phyloP scores from a whole-genome alignment of 1,139 yeast species.

The Saccharomycopsis hybrid region DNA sequence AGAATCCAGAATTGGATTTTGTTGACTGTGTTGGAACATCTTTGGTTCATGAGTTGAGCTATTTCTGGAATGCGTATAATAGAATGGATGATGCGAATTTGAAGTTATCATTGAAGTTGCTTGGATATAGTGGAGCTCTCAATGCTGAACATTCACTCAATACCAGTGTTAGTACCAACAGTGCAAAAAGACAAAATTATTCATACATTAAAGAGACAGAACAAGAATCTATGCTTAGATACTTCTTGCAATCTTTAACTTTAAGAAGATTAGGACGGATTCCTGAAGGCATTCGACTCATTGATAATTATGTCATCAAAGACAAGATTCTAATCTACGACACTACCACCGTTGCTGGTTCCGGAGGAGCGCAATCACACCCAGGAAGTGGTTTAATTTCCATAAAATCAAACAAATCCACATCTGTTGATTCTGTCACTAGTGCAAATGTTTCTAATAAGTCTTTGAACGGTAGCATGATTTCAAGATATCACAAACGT shows the following conservation, averaged over 20 bases:
- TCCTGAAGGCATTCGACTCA: constrained; percentile 50
- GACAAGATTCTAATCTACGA: constrained; percentile 28
- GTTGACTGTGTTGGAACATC: constrained; percentile 83
- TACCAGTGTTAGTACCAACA: constrained; percentile 24
- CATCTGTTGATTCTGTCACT: no score
- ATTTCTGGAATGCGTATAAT: constrained; percentile 90
- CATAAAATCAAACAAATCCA: not conserved
- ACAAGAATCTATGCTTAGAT: constrained; percentile 62
- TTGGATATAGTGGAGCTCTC: constrained; percentile 38
- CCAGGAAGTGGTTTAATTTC: not conserved
- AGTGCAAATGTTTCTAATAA: constrained; percentile 23
- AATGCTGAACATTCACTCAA: constrained; percentile 22
- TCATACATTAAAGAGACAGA: constrained; percentile 21
- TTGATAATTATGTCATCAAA: constrained; percentile 52
- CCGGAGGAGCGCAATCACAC: not conserved
- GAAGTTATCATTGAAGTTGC: constrained; percentile 44
- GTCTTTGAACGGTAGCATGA: constrained; percentile 6
- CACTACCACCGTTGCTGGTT: constrained; percentile 3
- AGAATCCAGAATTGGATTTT: constrained; percentile 39
- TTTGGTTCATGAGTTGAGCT: constrained; percentile 75
- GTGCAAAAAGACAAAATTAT: constrained; percentile 36
- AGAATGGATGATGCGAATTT: constrained; percentile 70
- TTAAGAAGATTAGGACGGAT: constrained; percentile 59
- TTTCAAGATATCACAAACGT: constrained; percentile 37
- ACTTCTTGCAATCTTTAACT: constrained; percentile 55